phyloP scores from a whole-genome alignment of 1,284 basidiomycete genomes.

The Cutaneotrichosporon dermatis region DNA sequence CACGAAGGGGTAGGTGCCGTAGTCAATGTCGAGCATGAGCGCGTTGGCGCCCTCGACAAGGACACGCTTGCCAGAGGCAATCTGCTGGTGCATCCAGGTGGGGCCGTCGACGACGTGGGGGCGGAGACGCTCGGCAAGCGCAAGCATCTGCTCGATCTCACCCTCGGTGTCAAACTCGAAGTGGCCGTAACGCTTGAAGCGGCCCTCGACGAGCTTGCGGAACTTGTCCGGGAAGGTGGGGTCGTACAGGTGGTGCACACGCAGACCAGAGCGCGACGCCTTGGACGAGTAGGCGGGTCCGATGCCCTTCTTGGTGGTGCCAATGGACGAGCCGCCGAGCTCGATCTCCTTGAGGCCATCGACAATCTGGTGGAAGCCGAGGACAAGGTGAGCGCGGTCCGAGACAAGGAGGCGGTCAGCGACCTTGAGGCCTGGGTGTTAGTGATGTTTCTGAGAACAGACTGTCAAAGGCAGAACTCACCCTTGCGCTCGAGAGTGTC shows the following conservation, averaged over 20 bases:
- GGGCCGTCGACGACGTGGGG: constrained; percentile 67
- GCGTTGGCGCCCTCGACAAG: constrained; percentile 98
- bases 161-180: constrained; percentile 99
- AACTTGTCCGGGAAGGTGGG: constrained; percentile 86
- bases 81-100: constrained; percentile 44
- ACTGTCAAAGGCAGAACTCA: constrained; percentile 39
- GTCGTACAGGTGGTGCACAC: constrained; percentile 95
- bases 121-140: constrained; percentile 74
- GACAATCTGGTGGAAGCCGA: constrained; percentile 99
- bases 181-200: constrained; percentile 96
- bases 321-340: constrained; percentile 88
- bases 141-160: constrained; percentile 89
- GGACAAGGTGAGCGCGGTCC: constrained; percentile 92
- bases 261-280: constrained; percentile 89
- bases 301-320: constrained; percentile 96
- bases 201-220: constrained; percentile 89
- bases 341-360: constrained; percentile 98
- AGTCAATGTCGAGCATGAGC: constrained; percentile 96
- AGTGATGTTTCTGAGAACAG: not conserved
- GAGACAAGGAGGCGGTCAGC: constrained; percentile 83
- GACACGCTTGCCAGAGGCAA: constrained; percentile 69
- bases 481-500: constrained; percentile 83
- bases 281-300: constrained; percentile 98
- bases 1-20: constrained; percentile 95
- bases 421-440: constrained; percentile 70